Percentiles rank a stretch among this genome's conserved stretches.
Conservation (phyloP, 1,139 yeast species). For the Blastobotrys serpentis region DNA sequence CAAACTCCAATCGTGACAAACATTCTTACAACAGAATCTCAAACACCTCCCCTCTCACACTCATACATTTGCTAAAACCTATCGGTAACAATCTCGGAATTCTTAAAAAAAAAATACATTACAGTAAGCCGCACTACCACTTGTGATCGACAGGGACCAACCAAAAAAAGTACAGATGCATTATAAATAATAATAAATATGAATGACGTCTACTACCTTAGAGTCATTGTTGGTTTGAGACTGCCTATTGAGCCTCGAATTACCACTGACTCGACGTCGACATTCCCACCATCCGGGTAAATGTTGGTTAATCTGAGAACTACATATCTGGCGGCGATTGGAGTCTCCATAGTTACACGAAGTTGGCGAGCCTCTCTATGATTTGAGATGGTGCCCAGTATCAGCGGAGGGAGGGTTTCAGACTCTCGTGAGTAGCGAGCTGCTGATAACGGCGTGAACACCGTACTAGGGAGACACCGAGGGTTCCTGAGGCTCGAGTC, state of each 20-base stretch:
- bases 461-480: not conserved
- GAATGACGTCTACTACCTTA: not conserved
- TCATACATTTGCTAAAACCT: too few relatives aligned
- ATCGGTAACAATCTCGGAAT: too few relatives aligned
- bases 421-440: conserved; percentile 1
- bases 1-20: too few relatives aligned
- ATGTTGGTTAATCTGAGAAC: conserved; percentile 18
- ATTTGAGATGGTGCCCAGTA: conserved; percentile 18
- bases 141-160: not conserved
- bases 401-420: conserved; percentile 20
- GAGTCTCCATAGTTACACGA: conserved; percentile 17
- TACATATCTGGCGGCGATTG: conserved; percentile 19
- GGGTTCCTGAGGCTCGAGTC: not conserved
- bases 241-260: conserved; percentile 1
- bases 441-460: not conserved
- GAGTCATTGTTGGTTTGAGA: not conserved
- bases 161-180: not conserved
- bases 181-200: not conserved
- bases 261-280: conserved; percentile 20
- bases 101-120: too few relatives aligned
- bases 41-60: too few relatives aligned
- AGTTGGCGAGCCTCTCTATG: conserved; percentile 15
- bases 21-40: too few relatives aligned
- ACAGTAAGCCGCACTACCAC: too few relatives aligned
- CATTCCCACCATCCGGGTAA: conserved; percentile 16